phyloP scores from a whole-genome alignment of 371 early-diverging fungal genomes.

The Neoconidiobolus thromboides region DNA sequence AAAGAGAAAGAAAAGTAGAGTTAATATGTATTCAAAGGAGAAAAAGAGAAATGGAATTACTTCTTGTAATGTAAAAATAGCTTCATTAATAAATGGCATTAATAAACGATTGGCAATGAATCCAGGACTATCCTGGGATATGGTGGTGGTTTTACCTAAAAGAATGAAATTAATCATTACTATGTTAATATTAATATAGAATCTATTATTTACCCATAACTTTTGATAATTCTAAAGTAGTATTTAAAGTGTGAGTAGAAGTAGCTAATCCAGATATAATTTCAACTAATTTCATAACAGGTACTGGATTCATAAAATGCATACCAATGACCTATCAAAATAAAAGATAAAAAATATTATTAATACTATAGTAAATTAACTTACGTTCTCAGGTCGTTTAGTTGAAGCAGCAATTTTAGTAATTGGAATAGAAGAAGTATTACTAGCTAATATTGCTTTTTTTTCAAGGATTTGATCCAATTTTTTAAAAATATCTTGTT shows the following conservation, averaged over 20 bases:
- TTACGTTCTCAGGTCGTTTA: conserved; percentile 48
- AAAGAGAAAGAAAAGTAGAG: neutral
- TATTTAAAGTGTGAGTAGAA: conserved; percentile 34
- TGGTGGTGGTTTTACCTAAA: conserved; percentile 56
- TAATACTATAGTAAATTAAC: neutral
- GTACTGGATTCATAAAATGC: conserved; percentile 93
- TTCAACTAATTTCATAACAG: conserved; percentile 95
- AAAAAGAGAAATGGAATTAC: conserved; percentile 19
- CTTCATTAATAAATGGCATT: conserved; percentile 99
- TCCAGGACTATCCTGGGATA: conserved; percentile 80
- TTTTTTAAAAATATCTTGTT: conserved; percentile 60
- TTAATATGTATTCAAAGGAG: neutral
- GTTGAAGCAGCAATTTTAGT: conserved; percentile 90
- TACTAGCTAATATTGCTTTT: conserved; percentile 80
- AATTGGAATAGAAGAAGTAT: conserved; percentile 87
- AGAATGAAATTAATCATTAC: no score
- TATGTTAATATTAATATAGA: no score
- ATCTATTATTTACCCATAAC: conserved; percentile 33
- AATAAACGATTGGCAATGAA: conserved; percentile 92
- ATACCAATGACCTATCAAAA: conserved; percentile 53
- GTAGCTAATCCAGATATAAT: conserved; percentile 90
- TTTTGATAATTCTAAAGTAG: conserved; percentile 55
- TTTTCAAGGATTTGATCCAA: conserved; percentile 44
- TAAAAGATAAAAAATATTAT: neutral
- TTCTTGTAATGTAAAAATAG: conserved; percentile 68